Conservation (phyloP, 345 rosid species). For the Heritiera littoralis region DNA sequence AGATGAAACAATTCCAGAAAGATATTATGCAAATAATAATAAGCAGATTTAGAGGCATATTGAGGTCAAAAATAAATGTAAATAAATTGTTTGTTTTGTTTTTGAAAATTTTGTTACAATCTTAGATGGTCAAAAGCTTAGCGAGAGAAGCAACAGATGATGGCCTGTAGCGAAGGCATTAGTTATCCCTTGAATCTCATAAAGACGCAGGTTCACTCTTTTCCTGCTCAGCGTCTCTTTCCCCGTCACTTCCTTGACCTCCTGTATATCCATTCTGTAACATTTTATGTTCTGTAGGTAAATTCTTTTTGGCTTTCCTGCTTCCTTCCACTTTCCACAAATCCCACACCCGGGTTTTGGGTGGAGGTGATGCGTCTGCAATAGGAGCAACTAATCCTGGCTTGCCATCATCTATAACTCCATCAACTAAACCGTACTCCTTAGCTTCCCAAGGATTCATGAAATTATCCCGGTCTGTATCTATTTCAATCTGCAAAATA, state of each 20-base stretch:
- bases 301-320: slow-evolving; percentile 54
- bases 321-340: slow-evolving; percentile 73
- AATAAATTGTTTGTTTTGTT: not conserved
- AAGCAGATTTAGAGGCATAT: not conserved
- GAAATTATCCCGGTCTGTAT: slow-evolving; percentile 80
- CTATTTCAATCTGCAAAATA: slow-evolving; percentile 61
- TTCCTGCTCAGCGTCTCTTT: slow-evolving; percentile 26
- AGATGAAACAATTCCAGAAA: not conserved
- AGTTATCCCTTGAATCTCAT: slow-evolving; percentile 16
- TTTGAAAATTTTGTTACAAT: not conserved
- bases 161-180: not conserved
- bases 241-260: slow-evolving; percentile 36
- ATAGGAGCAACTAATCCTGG: slow-evolving; percentile 88
- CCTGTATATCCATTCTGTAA: slow-evolving; percentile 34
- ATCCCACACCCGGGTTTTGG: slow-evolving; percentile 66
- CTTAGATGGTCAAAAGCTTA: not conserved
- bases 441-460: slow-evolving; percentile 96
- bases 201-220: slow-evolving; percentile 23
- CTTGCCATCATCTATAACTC: slow-evolving; percentile 86
- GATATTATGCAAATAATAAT: not conserved
- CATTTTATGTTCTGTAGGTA: slow-evolving; percentile 54
- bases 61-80: not conserved
- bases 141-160: not conserved
- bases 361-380: slow-evolving; percentile 68
- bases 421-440: slow-evolving; percentile 84